Evolutionary conservation across 257 asterid genomes (phyloP), one percentile per base, ranked within the genome.

Genomic region (Solanum chmielewskii): DNA sequence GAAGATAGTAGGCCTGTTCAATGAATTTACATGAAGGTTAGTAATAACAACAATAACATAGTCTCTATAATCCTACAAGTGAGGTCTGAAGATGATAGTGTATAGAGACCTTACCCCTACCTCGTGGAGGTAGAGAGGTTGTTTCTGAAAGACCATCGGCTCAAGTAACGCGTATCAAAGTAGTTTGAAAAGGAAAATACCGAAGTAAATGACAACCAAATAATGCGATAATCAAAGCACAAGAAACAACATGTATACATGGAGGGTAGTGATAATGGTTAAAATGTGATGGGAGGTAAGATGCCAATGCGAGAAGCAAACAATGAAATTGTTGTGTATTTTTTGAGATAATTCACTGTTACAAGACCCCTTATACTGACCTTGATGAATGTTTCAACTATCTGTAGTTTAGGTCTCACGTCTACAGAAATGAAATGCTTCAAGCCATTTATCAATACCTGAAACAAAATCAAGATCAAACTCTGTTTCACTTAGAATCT

Each of bases 401-500:
- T 91, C 90, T 93, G 99, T 91, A 97, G 66, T 88, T 96, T 97
- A n/a, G 99, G 99, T 89, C 87, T 93, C 68, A 97, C 98, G 42
- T 97, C 98, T 23, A 91, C 25, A 27, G 97, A 89, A 91, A 94
- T 95, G 82, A 97, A 94, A 91, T 97, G 99, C 91, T 95, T 96
- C 87, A 97, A 94, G 89, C 99, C 99, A 52, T 96, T 97, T 78
- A 97, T 96, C 86, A 97, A 91, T 88, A 97, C 98, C 99, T 97
- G 96, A 86, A 87, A 60, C 44, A 77, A 27, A 15, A 45, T 78
- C 8, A 25, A 47, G 85, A 7, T 81, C 33, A 49, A 81, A 82
- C 23, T 69, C 2, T 41, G 29, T 14, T 73, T 77, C 59, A 71
- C 15, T 45, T 86, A 37, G 42, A 86, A 59, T 33, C 20, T 10